phyloP scores from a whole-genome alignment of 495 filamentous ascomycete genomes.

The Hyaloscypha bicolor region DNA sequence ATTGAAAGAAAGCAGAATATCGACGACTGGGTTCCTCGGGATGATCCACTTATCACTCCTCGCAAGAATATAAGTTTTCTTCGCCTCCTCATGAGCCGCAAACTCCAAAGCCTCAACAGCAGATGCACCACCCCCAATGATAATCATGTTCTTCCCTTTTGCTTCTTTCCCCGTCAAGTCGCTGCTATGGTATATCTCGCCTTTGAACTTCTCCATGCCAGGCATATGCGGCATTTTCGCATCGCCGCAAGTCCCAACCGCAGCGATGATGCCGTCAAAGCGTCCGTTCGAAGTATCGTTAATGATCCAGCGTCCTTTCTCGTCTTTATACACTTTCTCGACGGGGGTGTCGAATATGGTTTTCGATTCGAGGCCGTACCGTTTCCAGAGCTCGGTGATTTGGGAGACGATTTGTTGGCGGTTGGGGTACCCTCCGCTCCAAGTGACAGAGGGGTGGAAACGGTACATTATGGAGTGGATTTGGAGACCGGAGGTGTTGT shows the following conservation, averaged over 20 bases:
- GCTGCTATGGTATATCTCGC: constrained; percentile 73
- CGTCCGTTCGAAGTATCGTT: constrained; percentile 67
- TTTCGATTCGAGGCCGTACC: constrained; percentile 68
- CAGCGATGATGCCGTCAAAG: constrained; percentile 78
- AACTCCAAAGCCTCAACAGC: constrained; percentile 87
- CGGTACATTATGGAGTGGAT: constrained; percentile 88
- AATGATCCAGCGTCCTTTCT: constrained; percentile 76
- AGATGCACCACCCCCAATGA: constrained; percentile 79
- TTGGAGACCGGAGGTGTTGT: constrained; percentile 80
- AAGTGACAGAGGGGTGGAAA: constrained; percentile 79
- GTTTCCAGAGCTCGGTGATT: constrained; percentile 72
- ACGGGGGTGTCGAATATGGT: constrained; percentile 74
- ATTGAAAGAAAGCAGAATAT: constrained; percentile 74
- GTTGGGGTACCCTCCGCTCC: constrained; percentile 73
- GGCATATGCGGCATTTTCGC: constrained; percentile 70
- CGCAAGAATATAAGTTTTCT: constrained; percentile 71
- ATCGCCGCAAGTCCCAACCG: constrained; percentile 78
- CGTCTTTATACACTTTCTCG: constrained; percentile 66
- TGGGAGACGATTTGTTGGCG: constrained; percentile 72
- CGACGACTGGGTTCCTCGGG: constrained; percentile 73
- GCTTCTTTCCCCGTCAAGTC: constrained; percentile 70
- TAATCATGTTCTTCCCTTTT: constrained; percentile 69
- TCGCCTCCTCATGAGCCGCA: constrained; percentile 65
- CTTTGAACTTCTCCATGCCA: constrained; percentile 66
- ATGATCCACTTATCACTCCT: constrained; percentile 90